Evolutionary conservation across 495 filamentous ascomycete species (phyloP).

Genomic region (Rhypophila decipiens): DNA sequence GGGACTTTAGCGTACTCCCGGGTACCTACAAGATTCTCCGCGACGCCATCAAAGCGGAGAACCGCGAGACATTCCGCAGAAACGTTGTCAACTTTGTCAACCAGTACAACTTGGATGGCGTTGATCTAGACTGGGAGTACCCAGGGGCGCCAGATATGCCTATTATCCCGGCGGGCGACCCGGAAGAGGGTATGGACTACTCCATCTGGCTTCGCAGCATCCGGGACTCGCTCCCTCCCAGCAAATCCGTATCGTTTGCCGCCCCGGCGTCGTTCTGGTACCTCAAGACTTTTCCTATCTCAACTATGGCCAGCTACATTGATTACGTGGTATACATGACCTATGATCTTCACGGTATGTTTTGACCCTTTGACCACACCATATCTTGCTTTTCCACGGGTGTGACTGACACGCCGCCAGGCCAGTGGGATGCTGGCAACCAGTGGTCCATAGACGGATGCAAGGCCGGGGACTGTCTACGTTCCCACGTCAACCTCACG

Average conservation of each 20-base stretch:
- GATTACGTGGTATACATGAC: conserved; percentile 30
- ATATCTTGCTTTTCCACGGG: neutral
- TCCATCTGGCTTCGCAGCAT: conserved; percentile 14
- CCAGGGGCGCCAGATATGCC: conserved; percentile 28
- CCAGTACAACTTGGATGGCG: conserved; percentile 24
- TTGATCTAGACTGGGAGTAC: conserved; percentile 39
- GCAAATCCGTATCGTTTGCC: conserved; percentile 20
- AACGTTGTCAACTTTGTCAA: conserved; percentile 24
- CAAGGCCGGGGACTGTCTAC: conserved; percentile 25
- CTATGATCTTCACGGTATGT: conserved; percentile 21
- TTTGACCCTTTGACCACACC: neutral
- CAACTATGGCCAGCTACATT: conserved; percentile 14
- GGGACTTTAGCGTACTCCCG: conserved; percentile 18
- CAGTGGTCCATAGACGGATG: conserved; percentile 21
- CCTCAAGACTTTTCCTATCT: conserved; percentile 21
- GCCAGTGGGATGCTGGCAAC: conserved; percentile 14
- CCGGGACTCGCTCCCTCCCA: conserved; percentile 5
- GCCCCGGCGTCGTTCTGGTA: conserved; percentile 28
- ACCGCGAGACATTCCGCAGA: conserved; percentile 16
- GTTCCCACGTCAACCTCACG: conserved; percentile 37
- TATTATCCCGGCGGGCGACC: conserved; percentile 13
- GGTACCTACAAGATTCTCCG: conserved; percentile 18
- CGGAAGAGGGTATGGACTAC: conserved; percentile 16
- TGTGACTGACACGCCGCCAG: neutral
- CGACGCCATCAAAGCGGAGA: conserved; percentile 10